Evolutionary conservation across 179 eudicot genomes (phyloP).

Genomic region (Beta corolliflora): DNA sequence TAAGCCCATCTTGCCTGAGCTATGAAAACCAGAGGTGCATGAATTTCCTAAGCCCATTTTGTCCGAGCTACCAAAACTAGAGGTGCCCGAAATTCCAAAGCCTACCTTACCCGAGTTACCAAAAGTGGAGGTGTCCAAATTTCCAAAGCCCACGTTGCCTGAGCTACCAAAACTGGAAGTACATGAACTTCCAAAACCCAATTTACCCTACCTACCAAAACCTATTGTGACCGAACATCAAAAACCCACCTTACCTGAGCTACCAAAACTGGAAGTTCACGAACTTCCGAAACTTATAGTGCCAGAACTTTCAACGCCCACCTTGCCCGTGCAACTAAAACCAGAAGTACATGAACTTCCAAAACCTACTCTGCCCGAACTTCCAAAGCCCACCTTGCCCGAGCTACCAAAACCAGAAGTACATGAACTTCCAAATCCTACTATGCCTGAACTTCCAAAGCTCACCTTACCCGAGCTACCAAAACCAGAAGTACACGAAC

Average conservation of each 20-base stretch:
- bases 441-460: conserved; percentile 10
- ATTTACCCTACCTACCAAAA: conserved; percentile 6
- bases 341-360: conserved; percentile 9
- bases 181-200: conserved; percentile 21
- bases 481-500: background rate
- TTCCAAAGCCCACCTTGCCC: conserved; percentile 14
- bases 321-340: conserved; percentile 19
- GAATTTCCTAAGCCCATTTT: conserved; percentile 1
- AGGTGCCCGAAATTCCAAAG: conserved; percentile 18
- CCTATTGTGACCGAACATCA: conserved; percentile 13
- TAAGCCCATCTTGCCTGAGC: conserved; percentile 1
- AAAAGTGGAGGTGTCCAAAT: background rate
- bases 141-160: conserved; percentile 11
- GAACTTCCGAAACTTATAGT: conserved; percentile 4
- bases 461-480: conserved; percentile 18
- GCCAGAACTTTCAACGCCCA: conserved; percentile 23
- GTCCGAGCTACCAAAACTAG: conserved; percentile 20
- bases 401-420: conserved; percentile 20
- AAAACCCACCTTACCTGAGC: conserved; percentile 20
- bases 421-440: conserved; percentile 25
- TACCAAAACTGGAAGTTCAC: conserved; percentile 4
- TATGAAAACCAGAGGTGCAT: conserved; percentile 15
- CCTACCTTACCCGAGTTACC: conserved; percentile 15
- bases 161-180: conserved; percentile 8
- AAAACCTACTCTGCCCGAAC: conserved; percentile 15